Evolutionary conservation across 257 asterid genomes (phyloP).

Genomic region (Plantago elongata): DNA sequence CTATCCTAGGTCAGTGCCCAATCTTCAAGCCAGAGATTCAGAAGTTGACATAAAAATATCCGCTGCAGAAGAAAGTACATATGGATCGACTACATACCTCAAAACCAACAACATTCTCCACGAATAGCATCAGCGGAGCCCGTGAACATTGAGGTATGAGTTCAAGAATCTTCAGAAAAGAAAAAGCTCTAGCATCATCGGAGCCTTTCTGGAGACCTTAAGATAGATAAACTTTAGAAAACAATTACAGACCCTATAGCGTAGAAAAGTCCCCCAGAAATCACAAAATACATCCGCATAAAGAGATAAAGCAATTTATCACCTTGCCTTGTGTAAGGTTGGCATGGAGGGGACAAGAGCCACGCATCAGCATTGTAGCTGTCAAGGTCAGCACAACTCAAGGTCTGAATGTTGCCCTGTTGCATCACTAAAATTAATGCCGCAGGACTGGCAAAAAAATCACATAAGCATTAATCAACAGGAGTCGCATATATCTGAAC

Average conservation of each 20-base stretch:
- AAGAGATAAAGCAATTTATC: conserved; percentile 14
- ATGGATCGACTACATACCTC: conserved; percentile 52
- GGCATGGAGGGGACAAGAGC: conserved; percentile 98
- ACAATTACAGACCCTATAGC: conserved; percentile 6
- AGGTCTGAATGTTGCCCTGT: conserved; percentile 91
- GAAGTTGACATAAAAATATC: not conserved
- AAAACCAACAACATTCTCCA: conserved; percentile 97
- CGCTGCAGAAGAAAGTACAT: not conserved
- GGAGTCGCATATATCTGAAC: no score
- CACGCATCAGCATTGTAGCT: conserved; percentile 69
- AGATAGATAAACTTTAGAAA: conserved; percentile 15
- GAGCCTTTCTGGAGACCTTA: conserved; percentile 96
- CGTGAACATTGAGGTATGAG: conserved; percentile 59
- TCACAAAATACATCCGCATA: not conserved
- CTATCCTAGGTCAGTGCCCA: no score
- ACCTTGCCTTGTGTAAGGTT: conserved; percentile 98
- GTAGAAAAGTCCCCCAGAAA: not conserved
- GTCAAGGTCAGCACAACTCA: conserved; percentile 82
- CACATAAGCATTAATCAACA: not conserved
- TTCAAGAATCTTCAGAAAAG: conserved; percentile 78
- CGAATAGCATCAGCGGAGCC: conserved; percentile 81
- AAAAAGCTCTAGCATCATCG: conserved; percentile 82
- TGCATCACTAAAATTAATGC: conserved; percentile 22
- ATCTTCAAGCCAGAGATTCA: no score
- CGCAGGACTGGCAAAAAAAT: not conserved